Percentiles rank a stretch among this genome's conserved stretches.
These are phyloP conservation scores for slime mould (Dictyostelium discoideum) DNA, from an alignment of 78 protist genomes.

Conservation along the genomic window DNA sequence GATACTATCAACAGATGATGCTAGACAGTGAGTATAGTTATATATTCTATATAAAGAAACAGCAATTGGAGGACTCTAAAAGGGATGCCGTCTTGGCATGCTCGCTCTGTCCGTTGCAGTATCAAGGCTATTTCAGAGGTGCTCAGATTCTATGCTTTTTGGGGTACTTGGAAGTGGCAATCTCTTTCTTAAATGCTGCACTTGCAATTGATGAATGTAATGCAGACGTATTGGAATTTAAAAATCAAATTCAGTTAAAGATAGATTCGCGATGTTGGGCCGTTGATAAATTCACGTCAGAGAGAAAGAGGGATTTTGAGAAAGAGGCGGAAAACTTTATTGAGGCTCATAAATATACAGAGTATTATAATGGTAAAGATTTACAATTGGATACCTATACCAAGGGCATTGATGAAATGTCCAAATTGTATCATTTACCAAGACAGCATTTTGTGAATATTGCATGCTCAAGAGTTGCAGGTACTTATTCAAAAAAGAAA, in stretches of 20 bases:
- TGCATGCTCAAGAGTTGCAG: constrained; percentile 14
- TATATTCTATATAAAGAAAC: constrained; percentile 5
- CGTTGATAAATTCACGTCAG: too few species aligned
- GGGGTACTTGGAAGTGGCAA: background rate
- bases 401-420: background rate
- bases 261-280: background rate
- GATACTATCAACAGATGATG: constrained; percentile 8
- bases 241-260: background rate
- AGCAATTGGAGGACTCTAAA: background rate
- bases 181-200: background rate
- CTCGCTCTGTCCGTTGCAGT: background rate
- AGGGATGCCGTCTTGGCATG: background rate
- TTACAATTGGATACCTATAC: background rate
- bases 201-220: background rate
- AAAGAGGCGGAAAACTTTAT: background rate
- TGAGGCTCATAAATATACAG: background rate
- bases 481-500: background rate
- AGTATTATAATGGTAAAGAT: background rate
- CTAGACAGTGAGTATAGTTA: background rate
- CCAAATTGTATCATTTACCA: background rate
- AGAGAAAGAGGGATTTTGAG: background rate
- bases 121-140: background rate
- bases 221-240: background rate
- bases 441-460: background rate
- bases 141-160: background rate